A percentile compares a stretch with the other conserved stretches of the same genome.
Evolutionary conservation across 2,329 filamentous ascomycete species (phyloP).

Genomic region (Cordyceps cateniannulata): DNA sequence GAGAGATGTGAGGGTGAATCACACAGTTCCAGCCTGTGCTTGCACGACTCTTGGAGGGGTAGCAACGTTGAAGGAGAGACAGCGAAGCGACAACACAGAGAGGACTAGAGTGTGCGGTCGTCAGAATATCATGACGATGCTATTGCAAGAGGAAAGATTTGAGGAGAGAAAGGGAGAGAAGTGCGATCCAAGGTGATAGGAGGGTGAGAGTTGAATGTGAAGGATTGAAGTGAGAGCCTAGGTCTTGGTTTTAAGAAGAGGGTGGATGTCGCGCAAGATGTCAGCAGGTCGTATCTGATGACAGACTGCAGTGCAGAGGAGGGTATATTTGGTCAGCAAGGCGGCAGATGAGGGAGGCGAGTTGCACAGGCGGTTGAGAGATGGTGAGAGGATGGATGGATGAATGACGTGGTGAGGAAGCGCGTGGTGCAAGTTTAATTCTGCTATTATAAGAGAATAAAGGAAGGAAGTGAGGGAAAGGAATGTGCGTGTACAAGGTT

Average conservation of each 20-base stretch:
- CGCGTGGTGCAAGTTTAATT: too few species aligned
- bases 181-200: neutral
- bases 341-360: too few species aligned
- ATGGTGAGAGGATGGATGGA: too few species aligned
- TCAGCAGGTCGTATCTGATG: too few species aligned
- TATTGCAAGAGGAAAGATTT: neutral
- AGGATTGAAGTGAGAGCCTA: neutral
- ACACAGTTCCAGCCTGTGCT: slow-evolving; percentile 13
- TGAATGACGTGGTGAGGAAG: too few species aligned
- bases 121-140: neutral
- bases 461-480: neutral
- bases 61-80: neutral
- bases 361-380: too few species aligned
- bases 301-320: too few species aligned
- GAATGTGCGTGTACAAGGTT: too few species aligned
- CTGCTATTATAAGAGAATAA: neutral
- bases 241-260: too few species aligned
- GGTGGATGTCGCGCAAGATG: too few species aligned
- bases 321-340: too few species aligned
- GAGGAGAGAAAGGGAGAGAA: neutral
- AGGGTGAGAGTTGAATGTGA: neutral
- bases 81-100: neutral
- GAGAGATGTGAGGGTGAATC: neutral
- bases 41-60: neutral
- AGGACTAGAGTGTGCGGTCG: neutral